phyloP scores from a whole-genome alignment of 306 rosid species.

The Vigna reflexopilosa region DNA sequence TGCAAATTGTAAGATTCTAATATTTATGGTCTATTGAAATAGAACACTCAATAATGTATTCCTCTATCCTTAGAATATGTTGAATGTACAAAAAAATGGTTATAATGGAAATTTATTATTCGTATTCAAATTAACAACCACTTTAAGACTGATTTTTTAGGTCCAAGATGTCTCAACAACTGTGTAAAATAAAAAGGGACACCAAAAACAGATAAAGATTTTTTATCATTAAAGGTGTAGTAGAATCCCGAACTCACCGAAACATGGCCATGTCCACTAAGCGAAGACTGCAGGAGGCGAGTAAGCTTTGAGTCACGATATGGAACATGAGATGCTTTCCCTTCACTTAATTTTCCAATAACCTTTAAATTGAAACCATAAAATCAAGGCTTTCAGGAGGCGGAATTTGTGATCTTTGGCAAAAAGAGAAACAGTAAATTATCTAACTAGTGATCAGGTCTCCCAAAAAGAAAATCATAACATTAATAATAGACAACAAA shows the following conservation, averaged over 20 bases:
- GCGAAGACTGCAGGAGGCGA: conserved; percentile 95
- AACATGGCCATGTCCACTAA: conserved; percentile 96
- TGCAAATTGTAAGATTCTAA: neutral
- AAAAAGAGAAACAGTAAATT: conserved; percentile 32
- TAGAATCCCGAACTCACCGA: conserved; percentile 74
- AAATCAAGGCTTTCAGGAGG: conserved; percentile 39
- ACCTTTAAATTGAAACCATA: conserved; percentile 76
- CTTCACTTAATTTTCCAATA: conserved; percentile 96
- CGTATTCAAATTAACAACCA: neutral
- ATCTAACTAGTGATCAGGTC: conserved; percentile 11
- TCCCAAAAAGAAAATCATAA: conserved; percentile 19
- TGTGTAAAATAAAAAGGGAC: conserved; percentile 7
- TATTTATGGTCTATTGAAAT: neutral
- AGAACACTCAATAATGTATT: conserved; percentile 5
- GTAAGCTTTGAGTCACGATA: conserved; percentile 99
- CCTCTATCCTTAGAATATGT: neutral
- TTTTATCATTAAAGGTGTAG: conserved; percentile 24
- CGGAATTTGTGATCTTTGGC: conserved; percentile 10
- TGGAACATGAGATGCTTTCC: conserved; percentile 99
- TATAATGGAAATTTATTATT: neutral
- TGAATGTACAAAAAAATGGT: neutral
- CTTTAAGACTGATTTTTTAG: neutral
- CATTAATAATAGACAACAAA: conserved; percentile 35
- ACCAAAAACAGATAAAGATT: conserved; percentile 31
- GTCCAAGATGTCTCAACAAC: conserved; percentile 9